phyloP scores from a whole-genome alignment of 345 rosid genomes.

The Salix viminalis region DNA sequence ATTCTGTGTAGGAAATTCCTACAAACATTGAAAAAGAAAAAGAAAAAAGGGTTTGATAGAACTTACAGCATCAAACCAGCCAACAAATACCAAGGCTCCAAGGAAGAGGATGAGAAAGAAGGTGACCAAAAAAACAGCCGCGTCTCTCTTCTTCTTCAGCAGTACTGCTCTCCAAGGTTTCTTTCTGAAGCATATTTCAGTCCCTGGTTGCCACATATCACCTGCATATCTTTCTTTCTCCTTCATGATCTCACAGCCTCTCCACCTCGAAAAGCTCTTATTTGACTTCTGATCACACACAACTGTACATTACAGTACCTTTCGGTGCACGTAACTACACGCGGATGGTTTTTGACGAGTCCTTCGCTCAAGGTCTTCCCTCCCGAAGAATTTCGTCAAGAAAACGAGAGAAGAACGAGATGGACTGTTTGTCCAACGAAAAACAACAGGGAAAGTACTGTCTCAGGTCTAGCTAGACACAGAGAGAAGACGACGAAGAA shows the following conservation, averaged over 20 bases:
- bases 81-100: neutral
- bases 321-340: too few relatives aligned
- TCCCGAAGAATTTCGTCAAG: too few relatives aligned
- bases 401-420: too few relatives aligned
- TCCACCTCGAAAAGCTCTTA: neutral
- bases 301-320: too few relatives aligned
- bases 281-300: too few relatives aligned
- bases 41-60: neutral
- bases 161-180: neutral
- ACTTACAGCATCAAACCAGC: constrained; percentile 19
- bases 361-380: too few relatives aligned
- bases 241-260: neutral
- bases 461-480: too few relatives aligned
- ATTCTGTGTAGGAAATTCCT: too few relatives aligned
- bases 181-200: neutral
- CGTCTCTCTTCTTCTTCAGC: neutral
- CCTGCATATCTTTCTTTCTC: neutral
- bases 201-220: neutral
- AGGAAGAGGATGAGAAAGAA: constrained; percentile 9
- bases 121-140: neutral
- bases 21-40: neutral
- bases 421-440: too few relatives aligned
- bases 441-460: too few relatives aligned
- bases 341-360: too few relatives aligned
- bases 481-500: too few relatives aligned